These are phyloP conservation scores for Hymenoscyphus infarciens DNA, from an alignment of 2,329 filamentous ascomycete genomes.

Conservation along the genomic window DNA sequence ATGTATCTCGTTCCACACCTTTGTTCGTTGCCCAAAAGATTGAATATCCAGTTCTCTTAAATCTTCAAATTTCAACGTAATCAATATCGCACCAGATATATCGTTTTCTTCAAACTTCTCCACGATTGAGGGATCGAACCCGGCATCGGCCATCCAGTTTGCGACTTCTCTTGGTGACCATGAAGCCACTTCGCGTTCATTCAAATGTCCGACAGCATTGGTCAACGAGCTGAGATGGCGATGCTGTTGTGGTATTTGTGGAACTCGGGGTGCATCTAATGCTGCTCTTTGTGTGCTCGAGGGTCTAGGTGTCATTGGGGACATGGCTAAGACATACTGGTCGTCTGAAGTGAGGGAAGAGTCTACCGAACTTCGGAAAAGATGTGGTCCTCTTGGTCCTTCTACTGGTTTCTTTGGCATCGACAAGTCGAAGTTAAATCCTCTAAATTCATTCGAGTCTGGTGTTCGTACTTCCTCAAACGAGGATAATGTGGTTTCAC, in stretches of 20 bases:
- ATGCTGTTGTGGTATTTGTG: slow-evolving; percentile 28
- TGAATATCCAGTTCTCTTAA: slow-evolving; percentile 75
- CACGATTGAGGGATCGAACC: slow-evolving; percentile 72
- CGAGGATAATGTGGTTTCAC: slow-evolving; percentile 82
- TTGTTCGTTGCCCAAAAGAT: slow-evolving; percentile 77
- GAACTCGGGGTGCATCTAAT: slow-evolving; percentile 24
- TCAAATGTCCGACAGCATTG: slow-evolving; percentile 55
- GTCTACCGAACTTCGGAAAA: slow-evolving; percentile 70
- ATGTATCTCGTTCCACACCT: slow-evolving; percentile 77
- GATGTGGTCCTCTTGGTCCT: slow-evolving; percentile 80
- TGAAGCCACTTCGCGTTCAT: slow-evolving; percentile 54
- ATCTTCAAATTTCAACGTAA: slow-evolving; percentile 89
- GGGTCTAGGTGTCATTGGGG: slow-evolving; percentile 67
- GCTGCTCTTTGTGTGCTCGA: slow-evolving; percentile 36
- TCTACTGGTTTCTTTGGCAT: slow-evolving; percentile 62
- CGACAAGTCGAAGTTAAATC: slow-evolving; percentile 55
- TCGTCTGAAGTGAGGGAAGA: slow-evolving; percentile 51
- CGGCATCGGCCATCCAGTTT: slow-evolving; percentile 80
- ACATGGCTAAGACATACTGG: slow-evolving; percentile 60
- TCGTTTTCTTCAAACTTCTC: slow-evolving; percentile 89
- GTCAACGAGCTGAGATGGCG: slow-evolving; percentile 51
- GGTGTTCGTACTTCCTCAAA: slow-evolving; percentile 82
- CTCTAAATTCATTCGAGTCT: slow-evolving; percentile 51
- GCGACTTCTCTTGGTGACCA: slow-evolving; percentile 78
- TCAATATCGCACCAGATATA: slow-evolving; percentile 81